Base-by-base conservation (phyloP, 768 basidiomycete genomes). In the Leccinum uliginosum region DNA sequence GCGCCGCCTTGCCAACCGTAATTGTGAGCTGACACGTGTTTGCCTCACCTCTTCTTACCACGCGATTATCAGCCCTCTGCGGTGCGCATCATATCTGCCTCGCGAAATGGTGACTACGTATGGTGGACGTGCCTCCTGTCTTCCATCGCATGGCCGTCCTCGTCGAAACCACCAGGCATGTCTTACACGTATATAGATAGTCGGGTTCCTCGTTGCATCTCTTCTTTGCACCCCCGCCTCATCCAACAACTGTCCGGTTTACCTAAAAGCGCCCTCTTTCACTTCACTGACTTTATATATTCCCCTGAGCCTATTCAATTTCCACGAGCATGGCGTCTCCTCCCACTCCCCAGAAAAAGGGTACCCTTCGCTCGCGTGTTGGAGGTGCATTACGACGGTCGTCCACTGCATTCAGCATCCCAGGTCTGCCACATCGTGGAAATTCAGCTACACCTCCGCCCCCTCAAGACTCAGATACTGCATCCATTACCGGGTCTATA, bases 331-430 rank as follows among this genome's bases (percentile, higher is more conserved):
- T 71, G 58, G 44, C 71, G n/a, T 51, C 66, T 50, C 67, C 67
- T 21, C 64, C 67, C 43, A 65, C 65, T 61, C 64, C 73, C 7
- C 70, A 68, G 52, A 79, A 74, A 65, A 71, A 71, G 55, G 62
- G 62, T 2, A 75, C 79, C 46, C 75, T 80, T 65, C 84, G 86
- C 71, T 71, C 76, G 40, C 84, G 86, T 50, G 79, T 87, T 74
- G 82, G 82, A 50, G 78, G 76, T 49, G 80, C 75, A 51, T 75
- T 86, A 67, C 80, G 84, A 8, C 83, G 85, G 51, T 80, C 84
- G 3, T 87, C 86, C 17, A 80, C 82, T 4, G 73, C 79, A 9
- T 75, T 86, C 58, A 70, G 72, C 40, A 72, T 83, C 40, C 71
- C 71, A 19, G 60, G 62, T 35, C 72, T 59, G 70, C 81, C 50